A percentile compares a stretch with the other conserved stretches of the same genome.
Evolutionary conservation across 116 monocot genomes (phyloP).

Genomic region (Papilionanthe hybrid): DNA sequence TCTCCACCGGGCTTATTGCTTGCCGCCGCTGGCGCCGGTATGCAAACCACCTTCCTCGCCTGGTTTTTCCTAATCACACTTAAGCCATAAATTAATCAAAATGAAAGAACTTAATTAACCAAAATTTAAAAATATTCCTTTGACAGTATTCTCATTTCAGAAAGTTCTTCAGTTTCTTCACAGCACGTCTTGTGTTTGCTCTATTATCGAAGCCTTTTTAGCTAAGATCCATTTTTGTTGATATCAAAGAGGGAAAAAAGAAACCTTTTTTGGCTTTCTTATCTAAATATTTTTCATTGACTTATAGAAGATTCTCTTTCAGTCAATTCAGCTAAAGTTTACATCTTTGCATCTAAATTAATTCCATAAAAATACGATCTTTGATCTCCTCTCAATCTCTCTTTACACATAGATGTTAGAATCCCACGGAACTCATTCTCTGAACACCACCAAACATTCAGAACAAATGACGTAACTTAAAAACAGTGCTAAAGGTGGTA

Average conservation of each 20-base stretch:
- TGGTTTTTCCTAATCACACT: constrained; percentile 57
- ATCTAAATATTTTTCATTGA: too few relatives aligned
- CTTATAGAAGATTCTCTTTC: too few relatives aligned
- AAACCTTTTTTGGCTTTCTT: too few relatives aligned
- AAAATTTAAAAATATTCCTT: neutral
- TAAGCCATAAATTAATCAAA: neutral
- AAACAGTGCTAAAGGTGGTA: too few relatives aligned
- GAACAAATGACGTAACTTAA: neutral
- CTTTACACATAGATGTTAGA: neutral
- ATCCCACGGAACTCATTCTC: constrained; percentile 1
- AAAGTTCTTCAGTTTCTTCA: neutral
- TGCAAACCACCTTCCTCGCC: constrained; percentile 94
- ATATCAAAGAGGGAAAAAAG: neutral
- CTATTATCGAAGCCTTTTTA: neutral
- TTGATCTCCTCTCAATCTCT: neutral
- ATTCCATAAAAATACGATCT: neutral
- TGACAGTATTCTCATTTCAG: neutral
- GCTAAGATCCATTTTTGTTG: neutral
- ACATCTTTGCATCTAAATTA: neutral
- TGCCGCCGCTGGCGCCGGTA: constrained; percentile 76
- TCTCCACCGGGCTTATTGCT: constrained; percentile 64
- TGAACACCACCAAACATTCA: neutral
- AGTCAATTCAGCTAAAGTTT: too few relatives aligned
- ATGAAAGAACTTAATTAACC: neutral
- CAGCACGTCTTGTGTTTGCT: neutral